phyloP scores from a whole-genome alignment of 805 yeast genomes.

The Ogataea haglerorum region DNA sequence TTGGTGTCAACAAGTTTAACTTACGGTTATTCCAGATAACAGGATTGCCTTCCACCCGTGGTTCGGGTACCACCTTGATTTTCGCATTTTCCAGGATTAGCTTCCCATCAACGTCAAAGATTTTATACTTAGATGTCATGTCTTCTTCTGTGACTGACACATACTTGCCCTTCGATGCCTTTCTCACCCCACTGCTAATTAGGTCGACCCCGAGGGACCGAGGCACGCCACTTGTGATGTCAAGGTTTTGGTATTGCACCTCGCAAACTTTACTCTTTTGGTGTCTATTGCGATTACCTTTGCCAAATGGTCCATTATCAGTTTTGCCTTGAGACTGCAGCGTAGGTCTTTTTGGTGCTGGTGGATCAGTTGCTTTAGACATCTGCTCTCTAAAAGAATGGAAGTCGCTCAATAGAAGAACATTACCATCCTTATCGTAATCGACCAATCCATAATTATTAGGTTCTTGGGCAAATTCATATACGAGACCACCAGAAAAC shows the following conservation, averaged over 20 bases:
- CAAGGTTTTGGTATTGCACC: slow-evolving; percentile 40
- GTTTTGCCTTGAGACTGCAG: slow-evolving; percentile 13
- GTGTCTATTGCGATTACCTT: slow-evolving; percentile 18
- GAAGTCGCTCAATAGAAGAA: slow-evolving; percentile 43
- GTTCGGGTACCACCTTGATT: slow-evolving; percentile 29
- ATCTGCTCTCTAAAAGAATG: slow-evolving; percentile 43
- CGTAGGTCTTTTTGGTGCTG: slow-evolving; percentile 21
- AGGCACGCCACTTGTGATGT: slow-evolving; percentile 44
- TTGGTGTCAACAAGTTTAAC: slow-evolving; percentile 13
- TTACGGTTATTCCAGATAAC: slow-evolving; percentile 24
- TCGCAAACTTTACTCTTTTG: slow-evolving; percentile 32
- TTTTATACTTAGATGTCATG: slow-evolving; percentile 39
- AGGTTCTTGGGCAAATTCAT: slow-evolving; percentile 75
- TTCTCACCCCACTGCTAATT: slow-evolving; percentile 48
- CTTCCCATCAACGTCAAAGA: slow-evolving; percentile 44
- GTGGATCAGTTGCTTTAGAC: slow-evolving; percentile 31
- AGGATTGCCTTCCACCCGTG: slow-evolving; percentile 14
- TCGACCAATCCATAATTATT: slow-evolving; percentile 77
- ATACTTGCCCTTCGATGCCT: slow-evolving; percentile 44
- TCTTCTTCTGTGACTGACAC: slow-evolving; percentile 44
- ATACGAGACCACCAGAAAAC: slow-evolving; percentile 83
- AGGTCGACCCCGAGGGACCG: slow-evolving; percentile 39
- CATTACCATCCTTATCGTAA: slow-evolving; percentile 40
- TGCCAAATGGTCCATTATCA: slow-evolving; percentile 19
- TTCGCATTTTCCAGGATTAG: slow-evolving; percentile 18